A percentile compares a stretch with the other conserved stretches of the same genome.
Conservation (phyloP, 2,329 filamentous ascomycete genomes). For the Fusarium sp. region DNA sequence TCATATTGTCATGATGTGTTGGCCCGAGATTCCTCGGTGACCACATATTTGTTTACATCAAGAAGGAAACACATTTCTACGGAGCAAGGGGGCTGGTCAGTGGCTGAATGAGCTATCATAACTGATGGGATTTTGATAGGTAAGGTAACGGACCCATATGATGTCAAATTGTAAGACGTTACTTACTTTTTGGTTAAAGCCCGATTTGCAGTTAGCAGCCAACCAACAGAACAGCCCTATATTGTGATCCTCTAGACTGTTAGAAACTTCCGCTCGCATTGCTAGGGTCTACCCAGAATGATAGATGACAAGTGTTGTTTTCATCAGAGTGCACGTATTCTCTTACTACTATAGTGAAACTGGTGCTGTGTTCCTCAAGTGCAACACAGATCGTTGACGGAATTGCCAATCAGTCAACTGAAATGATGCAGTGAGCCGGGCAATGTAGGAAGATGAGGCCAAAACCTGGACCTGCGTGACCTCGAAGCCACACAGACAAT, state of each 20-base stretch:
- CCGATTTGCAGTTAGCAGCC: neutral
- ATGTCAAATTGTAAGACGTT: neutral
- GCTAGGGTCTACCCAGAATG: neutral
- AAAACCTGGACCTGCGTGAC: conserved; percentile 21
- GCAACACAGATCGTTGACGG: neutral
- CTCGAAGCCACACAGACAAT: conserved; percentile 17
- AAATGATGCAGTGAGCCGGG: neutral
- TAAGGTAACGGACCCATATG: conserved; percentile 9
- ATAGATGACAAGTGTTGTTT: neutral
- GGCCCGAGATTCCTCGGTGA: conserved; percentile 14
- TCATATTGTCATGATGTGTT: conserved; percentile 14
- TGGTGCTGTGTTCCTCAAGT: conserved; percentile 3
- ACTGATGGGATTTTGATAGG: conserved; percentile 30
- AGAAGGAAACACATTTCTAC: conserved; percentile 23
- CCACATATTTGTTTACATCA: neutral
- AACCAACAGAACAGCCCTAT: neutral
- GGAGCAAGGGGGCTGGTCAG: conserved; percentile 9
- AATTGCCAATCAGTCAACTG: neutral
- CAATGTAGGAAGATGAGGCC: conserved; percentile 5
- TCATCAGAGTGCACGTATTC: neutral
- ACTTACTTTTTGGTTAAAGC: neutral
- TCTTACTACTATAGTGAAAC: neutral
- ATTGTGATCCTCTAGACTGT: conserved; percentile 7
- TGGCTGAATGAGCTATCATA: conserved; percentile 33
- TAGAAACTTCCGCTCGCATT: neutral